Percentiles rank a stretch among this genome's conserved stretches.
Evolutionary conservation across 495 filamentous ascomycete genomes (phyloP).

Genomic region (Lasiosphaeria miniovina): DNA sequence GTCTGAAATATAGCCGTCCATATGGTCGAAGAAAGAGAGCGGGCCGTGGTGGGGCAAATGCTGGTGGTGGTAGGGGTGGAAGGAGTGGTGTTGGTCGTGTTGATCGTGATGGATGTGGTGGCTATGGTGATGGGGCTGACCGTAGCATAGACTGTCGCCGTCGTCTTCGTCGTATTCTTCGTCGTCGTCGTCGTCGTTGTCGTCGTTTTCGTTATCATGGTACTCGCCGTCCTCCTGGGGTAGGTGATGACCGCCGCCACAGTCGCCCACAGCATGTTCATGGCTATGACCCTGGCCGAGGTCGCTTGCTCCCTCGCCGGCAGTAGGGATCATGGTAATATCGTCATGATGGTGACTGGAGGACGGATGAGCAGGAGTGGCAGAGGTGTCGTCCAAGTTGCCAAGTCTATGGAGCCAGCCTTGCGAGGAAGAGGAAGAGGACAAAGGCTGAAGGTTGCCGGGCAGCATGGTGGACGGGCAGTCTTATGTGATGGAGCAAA

Average conservation of each 20-base stretch:
- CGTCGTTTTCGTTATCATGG: not conserved
- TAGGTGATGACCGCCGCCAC: too few relatives aligned
- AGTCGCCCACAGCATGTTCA: too few relatives aligned
- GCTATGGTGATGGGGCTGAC: slow-evolving; percentile 10
- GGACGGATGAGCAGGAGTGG: not conserved
- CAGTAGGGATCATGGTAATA: too few relatives aligned
- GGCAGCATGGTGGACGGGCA: slow-evolving; percentile 5
- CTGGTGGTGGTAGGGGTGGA: slow-evolving; percentile 4
- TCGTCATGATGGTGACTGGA: not conserved
- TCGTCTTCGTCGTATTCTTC: slow-evolving; percentile 19
- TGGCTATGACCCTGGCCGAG: too few relatives aligned
- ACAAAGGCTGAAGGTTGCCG: not conserved
- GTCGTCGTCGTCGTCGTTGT: slow-evolving; percentile 19
- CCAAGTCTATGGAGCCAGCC: slow-evolving; percentile 4
- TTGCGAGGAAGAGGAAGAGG: not conserved
- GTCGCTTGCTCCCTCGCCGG: too few relatives aligned
- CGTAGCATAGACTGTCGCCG: slow-evolving; percentile 11
- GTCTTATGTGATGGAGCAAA: slow-evolving; percentile 2
- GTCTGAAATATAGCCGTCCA: slow-evolving; percentile 23
- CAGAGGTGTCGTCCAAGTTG: not conserved
- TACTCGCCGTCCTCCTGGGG: too few relatives aligned
- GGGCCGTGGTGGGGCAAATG: not conserved
- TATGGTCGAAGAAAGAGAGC: slow-evolving; percentile 5
- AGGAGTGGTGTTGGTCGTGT: not conserved
- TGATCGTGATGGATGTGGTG: slow-evolving; percentile 9